Base-by-base conservation (phyloP, 129 eudicot genomes). In the Centella asiatica region DNA sequence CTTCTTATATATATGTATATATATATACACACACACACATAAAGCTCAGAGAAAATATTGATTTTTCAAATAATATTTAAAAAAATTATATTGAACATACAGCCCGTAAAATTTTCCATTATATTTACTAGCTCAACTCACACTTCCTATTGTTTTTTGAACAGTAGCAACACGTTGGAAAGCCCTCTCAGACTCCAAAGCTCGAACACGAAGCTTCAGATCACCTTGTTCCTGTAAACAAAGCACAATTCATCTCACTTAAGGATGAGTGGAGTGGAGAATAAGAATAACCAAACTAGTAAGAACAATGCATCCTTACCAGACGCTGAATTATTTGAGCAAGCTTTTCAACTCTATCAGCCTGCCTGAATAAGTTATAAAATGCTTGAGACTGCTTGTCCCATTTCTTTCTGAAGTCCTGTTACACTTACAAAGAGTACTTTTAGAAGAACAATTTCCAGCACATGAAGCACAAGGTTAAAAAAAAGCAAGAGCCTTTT, bases 101-200 rank as follows among this genome's bases (percentile, higher is more conserved):
- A 52, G 10, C 57, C 7, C 28, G 17, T 25, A 25, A 36, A 33
- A 32, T 32, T 59, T 47, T 13, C 19, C n/a, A n/a, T n/a, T n/a
- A n/a, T n/a, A n/a, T n/a, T n/a, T n/a, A 51, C 45, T 28, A 36
- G 32, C 24, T 34, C 58, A 50, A 84, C 95, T 80, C 80, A 92
- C 99, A 76, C 84, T 73, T 73, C 84, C 88, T 32, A 87, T 78
- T 75, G 88, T 92, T 76, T 80, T 87, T 74, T 92, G 99, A 69
- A 92, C 99, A 61, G 88, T 74, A 44, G 99, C 99, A 70, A 92
- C 99, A 28, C 99, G 95, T 67, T 92, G 95, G 73, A 92, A 92
- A 33, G 96, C 78, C 78, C 99, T 92, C 78, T 92, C 99, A 0
- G 99, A 92, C 61, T 92, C 99, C 72, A 92, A 72, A 47, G 99